These are phyloP conservation scores for Podospora anserina DNA, from an alignment of 495 filamentous ascomycete species.

Conservation along the genomic window DNA sequence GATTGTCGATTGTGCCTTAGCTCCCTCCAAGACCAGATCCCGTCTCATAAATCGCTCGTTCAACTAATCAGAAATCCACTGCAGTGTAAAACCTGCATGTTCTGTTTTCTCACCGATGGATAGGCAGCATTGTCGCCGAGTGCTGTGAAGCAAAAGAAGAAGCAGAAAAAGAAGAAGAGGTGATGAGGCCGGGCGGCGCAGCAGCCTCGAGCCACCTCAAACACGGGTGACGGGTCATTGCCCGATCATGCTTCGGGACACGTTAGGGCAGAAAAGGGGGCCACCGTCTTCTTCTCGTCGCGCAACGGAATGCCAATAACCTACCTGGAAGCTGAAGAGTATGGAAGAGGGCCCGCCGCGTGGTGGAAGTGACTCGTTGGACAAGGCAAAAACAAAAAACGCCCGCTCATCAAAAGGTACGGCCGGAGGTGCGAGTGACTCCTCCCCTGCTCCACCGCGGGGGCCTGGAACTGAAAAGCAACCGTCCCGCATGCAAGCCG, in stretches of 20 bases:
- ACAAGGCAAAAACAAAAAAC: neutral
- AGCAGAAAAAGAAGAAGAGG: neutral
- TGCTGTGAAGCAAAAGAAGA: too few relatives aligned
- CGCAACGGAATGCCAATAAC: too few relatives aligned
- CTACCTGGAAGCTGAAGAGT: too few relatives aligned
- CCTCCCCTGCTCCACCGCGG: neutral
- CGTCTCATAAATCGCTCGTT: neutral
- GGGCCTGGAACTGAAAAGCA: neutral
- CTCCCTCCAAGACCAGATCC: neutral
- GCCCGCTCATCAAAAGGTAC: neutral
- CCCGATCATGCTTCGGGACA: neutral
- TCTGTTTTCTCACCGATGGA: too few relatives aligned
- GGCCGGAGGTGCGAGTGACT: slow-evolving; percentile 1
- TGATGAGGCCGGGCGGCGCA: neutral
- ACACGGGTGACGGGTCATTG: neutral
- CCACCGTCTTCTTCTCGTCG: neutral
- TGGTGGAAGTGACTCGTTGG: neutral
- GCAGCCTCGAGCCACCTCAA: neutral
- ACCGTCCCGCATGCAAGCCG: slow-evolving; percentile 2
- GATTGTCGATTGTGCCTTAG: slow-evolving; percentile 9
- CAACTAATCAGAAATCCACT: neutral
- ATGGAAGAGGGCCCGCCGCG: too few relatives aligned
- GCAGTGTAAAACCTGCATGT: neutral
- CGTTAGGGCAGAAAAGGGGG: neutral
- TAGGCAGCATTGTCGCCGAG: too few relatives aligned